Conservation (phyloP, 1,284 basidiomycete species). For the Malassezia furfur region DNA sequence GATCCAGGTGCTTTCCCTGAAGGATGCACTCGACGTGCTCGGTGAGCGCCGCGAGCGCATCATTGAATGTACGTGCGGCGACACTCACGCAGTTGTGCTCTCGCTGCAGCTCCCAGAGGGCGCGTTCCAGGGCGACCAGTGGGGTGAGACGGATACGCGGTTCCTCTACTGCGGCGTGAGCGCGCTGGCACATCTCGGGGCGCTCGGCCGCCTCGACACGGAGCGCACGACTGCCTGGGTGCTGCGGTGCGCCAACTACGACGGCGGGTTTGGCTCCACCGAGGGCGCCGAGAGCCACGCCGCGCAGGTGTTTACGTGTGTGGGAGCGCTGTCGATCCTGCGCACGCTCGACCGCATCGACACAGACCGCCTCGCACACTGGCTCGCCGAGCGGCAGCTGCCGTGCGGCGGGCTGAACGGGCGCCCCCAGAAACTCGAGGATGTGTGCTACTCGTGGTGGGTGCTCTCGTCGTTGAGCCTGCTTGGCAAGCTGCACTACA, state of each 20-base stretch:
- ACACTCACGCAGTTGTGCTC: slow-evolving; percentile 52
- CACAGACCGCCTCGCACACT: slow-evolving; percentile 63
- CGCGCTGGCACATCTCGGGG: slow-evolving; percentile 64
- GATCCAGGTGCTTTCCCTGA: slow-evolving; percentile 79
- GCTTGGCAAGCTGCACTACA: slow-evolving; percentile 74
- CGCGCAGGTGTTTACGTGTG: slow-evolving; percentile 85
- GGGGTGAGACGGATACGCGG: slow-evolving; percentile 82
- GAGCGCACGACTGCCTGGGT: slow-evolving; percentile 65
- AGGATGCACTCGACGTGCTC: slow-evolving; percentile 66
- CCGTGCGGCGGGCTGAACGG: slow-evolving; percentile 90
- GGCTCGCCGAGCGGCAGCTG: slow-evolving; percentile 85
- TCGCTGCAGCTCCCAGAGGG: slow-evolving; percentile 63
- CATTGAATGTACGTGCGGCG: slow-evolving; percentile 58
- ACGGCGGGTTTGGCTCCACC: slow-evolving; percentile 80
- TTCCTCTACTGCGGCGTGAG: slow-evolving; percentile 80
- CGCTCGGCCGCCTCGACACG: slow-evolving; percentile 53
- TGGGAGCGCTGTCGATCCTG: slow-evolving; percentile 75
- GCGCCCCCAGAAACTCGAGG: slow-evolving; percentile 92
- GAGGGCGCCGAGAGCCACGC: slow-evolving; percentile 86
- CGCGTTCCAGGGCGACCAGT: slow-evolving; percentile 77
- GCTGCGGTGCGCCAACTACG: slow-evolving; percentile 73
- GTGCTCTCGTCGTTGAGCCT: slow-evolving; percentile 81
- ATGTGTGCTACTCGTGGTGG: slow-evolving; percentile 98
- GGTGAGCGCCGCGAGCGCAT: slow-evolving; percentile 53
- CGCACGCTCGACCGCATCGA: slow-evolving; percentile 58